These are phyloP conservation scores for Xylariaceae sp. DNA, from an alignment of 2,329 filamentous ascomycete species.

Conservation along the genomic window DNA sequence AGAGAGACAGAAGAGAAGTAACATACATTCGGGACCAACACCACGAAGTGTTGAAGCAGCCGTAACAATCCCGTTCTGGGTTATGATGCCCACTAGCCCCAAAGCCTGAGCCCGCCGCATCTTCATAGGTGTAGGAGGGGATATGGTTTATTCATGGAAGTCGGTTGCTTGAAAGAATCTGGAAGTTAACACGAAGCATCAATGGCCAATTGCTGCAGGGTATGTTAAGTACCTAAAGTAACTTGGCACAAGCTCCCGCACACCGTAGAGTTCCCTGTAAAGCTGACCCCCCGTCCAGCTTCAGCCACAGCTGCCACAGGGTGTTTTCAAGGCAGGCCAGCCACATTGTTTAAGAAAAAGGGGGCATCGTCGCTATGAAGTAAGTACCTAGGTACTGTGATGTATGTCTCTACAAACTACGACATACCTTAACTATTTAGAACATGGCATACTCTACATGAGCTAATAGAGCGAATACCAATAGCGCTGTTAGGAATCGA, in stretches of 20 bases:
- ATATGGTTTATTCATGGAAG: conserved; percentile 11
- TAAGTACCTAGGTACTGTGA: too few species aligned
- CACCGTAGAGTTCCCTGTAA: background rate
- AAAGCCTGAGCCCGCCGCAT: conserved; percentile 55
- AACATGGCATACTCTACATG: too few species aligned
- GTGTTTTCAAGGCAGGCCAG: too few species aligned
- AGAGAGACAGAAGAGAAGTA: conserved; percentile 13
- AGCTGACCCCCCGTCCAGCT: background rate
- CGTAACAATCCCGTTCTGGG: conserved; percentile 53
- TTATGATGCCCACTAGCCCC: conserved; percentile 55
- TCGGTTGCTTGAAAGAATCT: conserved; percentile 4
- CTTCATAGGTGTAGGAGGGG: conserved; percentile 22
- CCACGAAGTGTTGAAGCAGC: conserved; percentile 77
- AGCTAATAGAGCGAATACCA: too few species aligned
- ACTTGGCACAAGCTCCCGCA: too few species aligned
- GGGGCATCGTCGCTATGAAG: too few species aligned
- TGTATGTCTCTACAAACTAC: too few species aligned
- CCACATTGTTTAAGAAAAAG: too few species aligned
- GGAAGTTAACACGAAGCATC: conserved; percentile 5
- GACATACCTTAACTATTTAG: too few species aligned
- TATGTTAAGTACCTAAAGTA: too few species aligned
- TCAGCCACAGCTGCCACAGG: background rate
- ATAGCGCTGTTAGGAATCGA: too few species aligned
- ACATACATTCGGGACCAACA: conserved; percentile 89
- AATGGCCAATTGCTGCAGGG: background rate